Conservation (phyloP, 495 filamentous ascomycete genomes). For the Penicillium ochrochloron region DNA sequence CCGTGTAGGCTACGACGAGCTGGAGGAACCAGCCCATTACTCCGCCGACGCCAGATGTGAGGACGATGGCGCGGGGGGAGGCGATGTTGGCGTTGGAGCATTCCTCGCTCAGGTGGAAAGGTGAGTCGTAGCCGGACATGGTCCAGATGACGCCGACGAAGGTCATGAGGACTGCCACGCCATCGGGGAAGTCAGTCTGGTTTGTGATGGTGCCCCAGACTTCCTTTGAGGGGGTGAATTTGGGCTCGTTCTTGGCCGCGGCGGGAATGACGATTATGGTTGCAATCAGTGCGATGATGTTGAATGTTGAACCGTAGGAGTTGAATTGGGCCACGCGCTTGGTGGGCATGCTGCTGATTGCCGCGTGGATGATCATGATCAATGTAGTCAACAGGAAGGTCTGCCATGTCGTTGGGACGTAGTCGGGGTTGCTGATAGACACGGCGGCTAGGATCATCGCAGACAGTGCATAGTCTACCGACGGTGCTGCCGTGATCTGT, state of each 20-base stretch:
- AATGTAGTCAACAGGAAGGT: conserved; percentile 71
- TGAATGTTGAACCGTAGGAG: conserved; percentile 74
- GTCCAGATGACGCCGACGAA: conserved; percentile 71
- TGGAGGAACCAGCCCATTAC: conserved; percentile 77
- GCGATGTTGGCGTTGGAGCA: conserved; percentile 78
- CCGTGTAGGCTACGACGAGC: conserved; percentile 80
- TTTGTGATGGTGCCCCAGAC: conserved; percentile 76
- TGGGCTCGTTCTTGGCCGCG: conserved; percentile 59
- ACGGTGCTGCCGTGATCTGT: conserved; percentile 73
- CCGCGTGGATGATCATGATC: conserved; percentile 72
- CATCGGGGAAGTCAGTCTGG: conserved; percentile 71
- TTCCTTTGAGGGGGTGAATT: conserved; percentile 63
- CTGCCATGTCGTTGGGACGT: conserved; percentile 68
- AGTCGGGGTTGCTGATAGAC: conserved; percentile 69
- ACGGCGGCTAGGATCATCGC: conserved; percentile 76
- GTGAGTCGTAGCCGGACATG: conserved; percentile 72
- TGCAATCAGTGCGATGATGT: conserved; percentile 69
- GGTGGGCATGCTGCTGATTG: conserved; percentile 76
- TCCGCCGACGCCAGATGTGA: conserved; percentile 71
- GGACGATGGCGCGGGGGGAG: conserved; percentile 75
- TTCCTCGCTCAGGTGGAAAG: conserved; percentile 78
- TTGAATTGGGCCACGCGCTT: conserved; percentile 77
- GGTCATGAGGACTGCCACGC: conserved; percentile 75
- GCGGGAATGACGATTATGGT: conserved; percentile 75
- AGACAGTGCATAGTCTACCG: conserved; percentile 62